Evolutionary conservation across 805 yeast species (phyloP).

Genomic region (Wickerhamiella azyma): DNA sequence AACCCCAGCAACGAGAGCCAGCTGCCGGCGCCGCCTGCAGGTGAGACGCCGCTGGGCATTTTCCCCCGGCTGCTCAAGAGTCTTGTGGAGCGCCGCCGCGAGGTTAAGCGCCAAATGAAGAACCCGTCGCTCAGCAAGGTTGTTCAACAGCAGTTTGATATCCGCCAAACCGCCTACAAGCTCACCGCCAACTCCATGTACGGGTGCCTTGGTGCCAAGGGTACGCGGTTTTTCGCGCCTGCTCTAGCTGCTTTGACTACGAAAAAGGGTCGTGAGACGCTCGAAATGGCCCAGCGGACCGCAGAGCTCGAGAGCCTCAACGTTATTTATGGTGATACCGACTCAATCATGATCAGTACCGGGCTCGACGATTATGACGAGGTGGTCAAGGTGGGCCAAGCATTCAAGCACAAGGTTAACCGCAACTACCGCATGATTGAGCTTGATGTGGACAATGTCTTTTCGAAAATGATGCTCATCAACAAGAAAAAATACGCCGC

Average conservation of each 20-base stretch:
- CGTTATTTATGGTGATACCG: conserved; percentile 96
- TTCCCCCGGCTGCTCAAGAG: conserved; percentile 72
- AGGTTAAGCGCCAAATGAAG: conserved; percentile 75
- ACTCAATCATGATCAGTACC: conserved; percentile 96
- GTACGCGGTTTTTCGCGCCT: conserved; percentile 87
- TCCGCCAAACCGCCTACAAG: conserved; percentile 89
- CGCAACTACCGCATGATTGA: conserved; percentile 78
- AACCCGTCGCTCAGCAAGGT: conserved; percentile 45
- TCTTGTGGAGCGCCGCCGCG: conserved; percentile 81
- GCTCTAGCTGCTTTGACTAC: conserved; percentile 94
- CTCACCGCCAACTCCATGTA: conserved; percentile 99
- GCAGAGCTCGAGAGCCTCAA: conserved; percentile 74
- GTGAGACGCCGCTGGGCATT: conserved; percentile 55
- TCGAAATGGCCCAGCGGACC: conserved; percentile 81
- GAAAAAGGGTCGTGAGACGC: conserved; percentile 86
- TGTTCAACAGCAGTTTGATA: conserved; percentile 77
- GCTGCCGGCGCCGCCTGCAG: conserved; percentile 34
- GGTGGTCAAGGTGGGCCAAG: conserved; percentile 71
- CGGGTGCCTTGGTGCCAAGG: conserved; percentile 89
- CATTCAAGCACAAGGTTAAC: conserved; percentile 73
- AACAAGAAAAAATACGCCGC: conserved; percentile 99
- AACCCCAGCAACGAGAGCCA: background rate
- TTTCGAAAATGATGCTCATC: conserved; percentile 67
- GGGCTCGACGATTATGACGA: conserved; percentile 54
- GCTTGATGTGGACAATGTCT: conserved; percentile 89